A percentile compares a stretch with the other conserved stretches of the same genome.
phyloP scores from a whole-genome alignment of 192 early-diverging fungal genomes.

The Rhizophagus clarus region DNA sequence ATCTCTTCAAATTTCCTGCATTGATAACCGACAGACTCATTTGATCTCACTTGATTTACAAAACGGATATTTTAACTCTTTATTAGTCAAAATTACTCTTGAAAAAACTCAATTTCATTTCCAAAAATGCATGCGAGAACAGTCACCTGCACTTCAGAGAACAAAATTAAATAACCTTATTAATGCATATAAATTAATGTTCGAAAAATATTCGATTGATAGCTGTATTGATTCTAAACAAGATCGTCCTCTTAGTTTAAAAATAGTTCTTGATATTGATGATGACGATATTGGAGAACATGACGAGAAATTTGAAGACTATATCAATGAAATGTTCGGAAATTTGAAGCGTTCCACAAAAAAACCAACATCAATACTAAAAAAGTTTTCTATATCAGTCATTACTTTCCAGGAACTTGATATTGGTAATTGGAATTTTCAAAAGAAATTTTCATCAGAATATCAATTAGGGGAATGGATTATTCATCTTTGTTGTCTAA shows the following conservation, averaged over 20 bases:
- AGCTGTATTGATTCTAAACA: not conserved
- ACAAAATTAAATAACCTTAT: not conserved
- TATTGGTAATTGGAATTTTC: not conserved
- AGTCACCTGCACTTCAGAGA: not conserved
- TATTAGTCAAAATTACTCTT: slow-evolving; percentile 3
- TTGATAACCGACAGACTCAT: slow-evolving; percentile 6
- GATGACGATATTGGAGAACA: not conserved
- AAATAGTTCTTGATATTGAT: not conserved
- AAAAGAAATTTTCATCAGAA: not conserved
- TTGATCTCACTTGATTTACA: slow-evolving; percentile 11
- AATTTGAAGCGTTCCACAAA: not conserved
- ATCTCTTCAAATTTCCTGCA: not conserved
- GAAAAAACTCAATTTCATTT: slow-evolving; percentile 10
- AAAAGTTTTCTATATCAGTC: not conserved
- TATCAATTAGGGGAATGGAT: not conserved
- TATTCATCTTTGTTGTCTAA: slow-evolving; percentile 12
- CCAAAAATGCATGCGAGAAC: not conserved
- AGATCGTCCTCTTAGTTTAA: not conserved
- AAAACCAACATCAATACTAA: not conserved
- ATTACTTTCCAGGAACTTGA: not conserved
- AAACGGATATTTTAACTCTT: not conserved
- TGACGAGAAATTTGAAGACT: not conserved
- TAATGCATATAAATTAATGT: slow-evolving; percentile 16
- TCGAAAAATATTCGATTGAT: slow-evolving; percentile 12
- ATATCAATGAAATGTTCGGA: not conserved